These are phyloP conservation scores for Phialophora macrospora DNA, from an alignment of 2,329 filamentous ascomycete species.

Conservation along the genomic window DNA sequence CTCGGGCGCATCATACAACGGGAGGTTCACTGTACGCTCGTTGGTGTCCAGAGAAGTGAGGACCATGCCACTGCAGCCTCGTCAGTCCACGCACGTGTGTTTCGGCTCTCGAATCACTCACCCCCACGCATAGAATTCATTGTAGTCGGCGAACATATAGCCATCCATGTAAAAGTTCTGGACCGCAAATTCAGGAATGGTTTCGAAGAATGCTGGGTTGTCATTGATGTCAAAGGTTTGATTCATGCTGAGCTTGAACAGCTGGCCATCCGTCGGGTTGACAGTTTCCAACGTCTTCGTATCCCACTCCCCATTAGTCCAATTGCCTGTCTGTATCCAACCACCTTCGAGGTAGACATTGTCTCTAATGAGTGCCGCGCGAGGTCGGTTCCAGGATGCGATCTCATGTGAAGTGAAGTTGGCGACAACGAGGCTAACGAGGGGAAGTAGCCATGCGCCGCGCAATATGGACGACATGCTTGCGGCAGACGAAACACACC, in stretches of 20 bases:
- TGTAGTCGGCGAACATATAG: slow-evolving; percentile 67
- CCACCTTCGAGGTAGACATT: slow-evolving; percentile 27
- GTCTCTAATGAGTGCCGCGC: slow-evolving; percentile 21
- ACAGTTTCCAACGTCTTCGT: slow-evolving; percentile 1
- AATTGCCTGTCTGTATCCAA: slow-evolving; percentile 19
- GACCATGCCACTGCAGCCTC: slow-evolving; percentile 56
- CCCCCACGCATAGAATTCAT: slow-evolving; percentile 68
- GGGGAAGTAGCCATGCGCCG: slow-evolving; percentile 10
- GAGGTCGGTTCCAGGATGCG: slow-evolving; percentile 21
- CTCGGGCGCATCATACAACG: slow-evolving; percentile 16
- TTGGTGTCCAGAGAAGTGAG: slow-evolving; percentile 5
- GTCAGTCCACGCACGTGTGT: slow-evolving; percentile 49
- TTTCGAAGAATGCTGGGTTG: slow-evolving; percentile 57
- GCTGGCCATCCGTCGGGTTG: slow-evolving; percentile 60
- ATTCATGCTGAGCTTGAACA: slow-evolving; percentile 65
- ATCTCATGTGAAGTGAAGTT: slow-evolving; percentile 19
- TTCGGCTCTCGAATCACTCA: background rate
- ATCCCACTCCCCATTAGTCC: slow-evolving; percentile 14
- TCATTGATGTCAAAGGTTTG: slow-evolving; percentile 61
- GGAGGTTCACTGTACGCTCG: slow-evolving; percentile 19
- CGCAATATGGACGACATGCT: slow-evolving; percentile 6
- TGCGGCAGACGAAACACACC: slow-evolving; percentile 7
- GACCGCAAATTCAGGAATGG: slow-evolving; percentile 55
- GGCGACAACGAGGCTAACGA: slow-evolving; percentile 6
- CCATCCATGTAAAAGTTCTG: slow-evolving; percentile 65